Conservation (phyloP, 78 protist species). For the Diacronema lutheri region DNA sequence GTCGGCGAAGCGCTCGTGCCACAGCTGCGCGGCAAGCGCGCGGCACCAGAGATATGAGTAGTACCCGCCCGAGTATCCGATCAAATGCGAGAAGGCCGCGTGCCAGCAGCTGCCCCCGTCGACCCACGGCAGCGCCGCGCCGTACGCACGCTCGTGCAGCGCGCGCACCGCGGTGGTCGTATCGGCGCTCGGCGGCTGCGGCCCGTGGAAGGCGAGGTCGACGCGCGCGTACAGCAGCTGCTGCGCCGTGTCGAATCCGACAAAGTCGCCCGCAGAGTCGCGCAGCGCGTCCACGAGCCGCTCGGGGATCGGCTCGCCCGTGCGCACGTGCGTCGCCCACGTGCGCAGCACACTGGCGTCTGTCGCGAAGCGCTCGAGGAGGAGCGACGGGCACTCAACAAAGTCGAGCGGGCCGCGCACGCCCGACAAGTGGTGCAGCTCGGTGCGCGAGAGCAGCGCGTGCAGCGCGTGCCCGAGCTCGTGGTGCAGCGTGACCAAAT, state of each 20-base stretch:
- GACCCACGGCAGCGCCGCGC: background rate
- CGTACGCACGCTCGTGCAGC: background rate
- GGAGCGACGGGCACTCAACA: slow-evolving; percentile 38
- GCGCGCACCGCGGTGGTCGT: background rate
- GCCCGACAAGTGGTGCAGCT: slow-evolving; percentile 12
- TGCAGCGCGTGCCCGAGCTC: slow-evolving; percentile 53
- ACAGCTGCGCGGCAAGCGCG: background rate
- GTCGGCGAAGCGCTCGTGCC: background rate
- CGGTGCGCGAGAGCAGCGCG: background rate
- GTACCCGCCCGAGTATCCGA: slow-evolving; percentile 27
- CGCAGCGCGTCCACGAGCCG: too few species aligned
- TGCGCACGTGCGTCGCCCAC: slow-evolving; percentile 26
- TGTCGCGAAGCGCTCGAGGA: slow-evolving; percentile 44
- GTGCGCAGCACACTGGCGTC: slow-evolving; percentile 31
- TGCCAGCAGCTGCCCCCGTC: background rate
- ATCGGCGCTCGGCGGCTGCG: background rate
- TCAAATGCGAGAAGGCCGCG: background rate
- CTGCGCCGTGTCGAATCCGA: background rate
- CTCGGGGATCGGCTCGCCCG: too few species aligned
- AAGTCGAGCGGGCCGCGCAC: slow-evolving; percentile 30
- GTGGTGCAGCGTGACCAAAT: slow-evolving; percentile 38
- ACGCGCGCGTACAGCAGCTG: background rate
- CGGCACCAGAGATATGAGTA: slow-evolving; percentile 28
- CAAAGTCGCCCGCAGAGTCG: too few species aligned
- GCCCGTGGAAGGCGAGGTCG: background rate